These are phyloP conservation scores for Pyrenula aspistea DNA, from an alignment of 495 filamentous ascomycete species.

Conservation along the genomic window DNA sequence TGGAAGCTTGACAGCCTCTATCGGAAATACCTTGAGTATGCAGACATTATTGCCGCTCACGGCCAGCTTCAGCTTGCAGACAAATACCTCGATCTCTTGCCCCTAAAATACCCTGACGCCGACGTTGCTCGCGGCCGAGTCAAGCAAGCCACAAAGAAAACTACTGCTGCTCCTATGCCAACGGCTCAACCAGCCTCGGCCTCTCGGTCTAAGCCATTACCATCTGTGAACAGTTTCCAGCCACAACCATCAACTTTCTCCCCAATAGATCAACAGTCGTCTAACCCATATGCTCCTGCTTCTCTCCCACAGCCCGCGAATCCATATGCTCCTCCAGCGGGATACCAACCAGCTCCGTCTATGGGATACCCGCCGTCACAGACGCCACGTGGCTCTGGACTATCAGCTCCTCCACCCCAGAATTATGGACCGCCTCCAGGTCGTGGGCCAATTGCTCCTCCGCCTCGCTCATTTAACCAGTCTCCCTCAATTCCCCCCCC, in stretches of 20 bases:
- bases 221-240: conserved; percentile 25
- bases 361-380: conserved; percentile 7
- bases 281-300: conserved; percentile 20
- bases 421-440: conserved; percentile 26
- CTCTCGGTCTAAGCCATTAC: conserved; percentile 19
- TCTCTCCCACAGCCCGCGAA: conserved; percentile 33
- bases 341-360: conserved; percentile 39
- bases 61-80: conserved; percentile 78
- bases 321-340: conserved; percentile 43
- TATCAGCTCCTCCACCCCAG: conserved; percentile 19
- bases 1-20: conserved; percentile 90
- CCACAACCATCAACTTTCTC: conserved; percentile 25
- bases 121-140: conserved; percentile 80
- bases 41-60: conserved; percentile 84
- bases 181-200: conserved; percentile 12
- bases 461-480: conserved; percentile 42
- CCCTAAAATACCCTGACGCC: conserved; percentile 73
- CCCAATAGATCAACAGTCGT: conserved; percentile 5
- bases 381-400: conserved; percentile 3
- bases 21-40: conserved; percentile 93
- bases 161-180: conserved; percentile 17
- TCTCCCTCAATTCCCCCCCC: conserved; percentile 58
- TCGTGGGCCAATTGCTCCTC: conserved; percentile 35
- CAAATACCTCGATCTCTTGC: conserved; percentile 83
- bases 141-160: conserved; percentile 70